These are phyloP conservation scores for Adansonia digitata DNA, from an alignment of 345 rosid genomes.

Conservation along the genomic window DNA sequence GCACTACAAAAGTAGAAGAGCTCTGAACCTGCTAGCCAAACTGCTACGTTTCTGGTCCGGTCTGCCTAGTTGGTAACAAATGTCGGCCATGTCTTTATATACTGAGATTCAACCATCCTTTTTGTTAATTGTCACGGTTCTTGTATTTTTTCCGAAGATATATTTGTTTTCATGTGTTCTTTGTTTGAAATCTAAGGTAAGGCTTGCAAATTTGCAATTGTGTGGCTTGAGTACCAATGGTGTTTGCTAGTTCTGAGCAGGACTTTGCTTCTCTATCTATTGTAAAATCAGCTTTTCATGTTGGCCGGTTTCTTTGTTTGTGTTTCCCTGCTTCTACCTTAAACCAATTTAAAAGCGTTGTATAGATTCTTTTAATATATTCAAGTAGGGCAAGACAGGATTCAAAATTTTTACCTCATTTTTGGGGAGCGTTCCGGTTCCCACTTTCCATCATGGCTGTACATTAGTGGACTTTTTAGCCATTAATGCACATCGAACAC, in stretches of 20 bases:
- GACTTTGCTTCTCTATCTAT: not conserved
- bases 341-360: too few relatives aligned
- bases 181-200: not conserved
- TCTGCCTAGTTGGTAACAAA: not conserved
- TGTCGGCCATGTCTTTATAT: not conserved
- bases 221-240: not conserved
- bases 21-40: not conserved
- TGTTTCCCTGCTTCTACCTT: not conserved
- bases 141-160: not conserved
- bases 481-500: not conserved
- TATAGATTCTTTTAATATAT: too few relatives aligned
- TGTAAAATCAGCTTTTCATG: not conserved
- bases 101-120: not conserved
- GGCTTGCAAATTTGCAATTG: not conserved
- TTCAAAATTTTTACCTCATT: too few relatives aligned
- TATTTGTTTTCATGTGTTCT: not conserved
- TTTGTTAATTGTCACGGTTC: not conserved
- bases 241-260: not conserved
- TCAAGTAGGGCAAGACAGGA: too few relatives aligned
- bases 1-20: not conserved
- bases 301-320: not conserved
- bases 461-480: not conserved
- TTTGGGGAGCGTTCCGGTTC: not conserved
- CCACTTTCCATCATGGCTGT: not conserved
- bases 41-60: not conserved